A percentile compares a stretch with the other conserved stretches of the same genome.
phyloP scores from a whole-genome alignment of 176 grass and related monocot genomes.

The Tillandsia leiboldiana region DNA sequence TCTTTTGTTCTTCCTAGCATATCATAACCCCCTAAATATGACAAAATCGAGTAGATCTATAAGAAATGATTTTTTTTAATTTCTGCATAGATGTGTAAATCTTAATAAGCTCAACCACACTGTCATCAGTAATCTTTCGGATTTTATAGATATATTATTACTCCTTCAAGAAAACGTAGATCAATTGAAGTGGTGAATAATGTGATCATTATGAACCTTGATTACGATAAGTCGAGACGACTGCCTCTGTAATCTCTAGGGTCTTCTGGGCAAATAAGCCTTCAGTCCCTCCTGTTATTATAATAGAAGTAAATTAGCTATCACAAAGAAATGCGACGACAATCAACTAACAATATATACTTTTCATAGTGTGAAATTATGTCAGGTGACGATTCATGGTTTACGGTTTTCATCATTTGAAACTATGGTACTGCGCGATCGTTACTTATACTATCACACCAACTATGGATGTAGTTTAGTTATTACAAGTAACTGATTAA shows the following conservation, averaged over 20 bases:
- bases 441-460: neutral
- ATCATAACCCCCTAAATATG: slow-evolving; percentile 39
- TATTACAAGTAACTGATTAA: too few relatives aligned
- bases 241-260: slow-evolving; percentile 14
- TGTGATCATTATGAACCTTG: slow-evolving; percentile 5
- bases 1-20: slow-evolving; percentile 37
- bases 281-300: slow-evolving; percentile 32
- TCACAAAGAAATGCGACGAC: neutral
- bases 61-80: too few relatives aligned
- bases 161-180: neutral
- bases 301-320: neutral
- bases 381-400: too few relatives aligned
- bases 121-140: neutral
- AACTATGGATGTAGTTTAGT: neutral
- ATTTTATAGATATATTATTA: too few relatives aligned
- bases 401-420: too few relatives aligned
- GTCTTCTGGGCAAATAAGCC: slow-evolving; percentile 38
- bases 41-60: neutral
- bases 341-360: neutral
- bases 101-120: slow-evolving; percentile 4
- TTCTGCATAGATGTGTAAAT: neutral
- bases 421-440: neutral
- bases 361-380: too few relatives aligned
- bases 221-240: slow-evolving; percentile 9
- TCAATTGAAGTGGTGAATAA: neutral